These are phyloP conservation scores for Zasmidium citrigriseum DNA, from an alignment of 2,329 filamentous ascomycete genomes.

Conservation along the genomic window DNA sequence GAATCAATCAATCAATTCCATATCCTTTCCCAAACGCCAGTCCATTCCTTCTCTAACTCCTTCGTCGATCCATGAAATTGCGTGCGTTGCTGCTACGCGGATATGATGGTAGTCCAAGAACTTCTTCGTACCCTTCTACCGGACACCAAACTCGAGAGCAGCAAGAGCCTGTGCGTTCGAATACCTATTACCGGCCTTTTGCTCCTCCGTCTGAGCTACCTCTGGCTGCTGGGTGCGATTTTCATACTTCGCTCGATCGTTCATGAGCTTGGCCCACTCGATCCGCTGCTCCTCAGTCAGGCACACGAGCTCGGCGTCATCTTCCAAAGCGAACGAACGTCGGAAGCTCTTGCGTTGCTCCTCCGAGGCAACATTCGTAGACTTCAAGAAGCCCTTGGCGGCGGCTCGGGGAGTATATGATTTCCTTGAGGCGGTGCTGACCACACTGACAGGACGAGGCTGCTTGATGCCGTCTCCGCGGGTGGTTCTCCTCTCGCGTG, in stretches of 20 bases:
- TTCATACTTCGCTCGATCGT: constrained; percentile 8
- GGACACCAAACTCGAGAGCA: constrained; percentile 29
- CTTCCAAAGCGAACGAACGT: constrained; percentile 21
- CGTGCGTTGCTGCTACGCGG: not conserved
- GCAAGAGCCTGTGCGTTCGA: constrained; percentile 29
- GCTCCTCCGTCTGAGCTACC: constrained; percentile 7
- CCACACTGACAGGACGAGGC: constrained; percentile 22
- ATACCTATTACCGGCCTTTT: constrained; percentile 3
- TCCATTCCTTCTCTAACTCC: too few relatives aligned
- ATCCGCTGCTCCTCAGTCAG: constrained; percentile 29
- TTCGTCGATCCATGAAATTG: not conserved
- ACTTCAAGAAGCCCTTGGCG: constrained; percentile 27
- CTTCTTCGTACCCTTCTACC: not conserved
- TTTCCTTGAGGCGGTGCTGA: constrained; percentile 20
- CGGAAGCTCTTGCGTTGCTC: constrained; percentile 21
- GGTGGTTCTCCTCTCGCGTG: constrained; percentile 4
- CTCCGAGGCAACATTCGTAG: constrained; percentile 24
- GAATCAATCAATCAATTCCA: too few relatives aligned
- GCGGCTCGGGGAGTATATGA: constrained; percentile 27
- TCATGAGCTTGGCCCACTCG: constrained; percentile 31
- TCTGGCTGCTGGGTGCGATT: constrained; percentile 14
- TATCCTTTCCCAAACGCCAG: too few relatives aligned
- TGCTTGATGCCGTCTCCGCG: constrained; percentile 3
- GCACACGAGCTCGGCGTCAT: constrained; percentile 24
- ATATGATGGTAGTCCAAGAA: not conserved